A percentile compares a stretch with the other conserved stretches of the same genome.
These are phyloP conservation scores for Candida oleophila DNA, from an alignment of 805 yeast genomes.

Conservation along the genomic window DNA sequence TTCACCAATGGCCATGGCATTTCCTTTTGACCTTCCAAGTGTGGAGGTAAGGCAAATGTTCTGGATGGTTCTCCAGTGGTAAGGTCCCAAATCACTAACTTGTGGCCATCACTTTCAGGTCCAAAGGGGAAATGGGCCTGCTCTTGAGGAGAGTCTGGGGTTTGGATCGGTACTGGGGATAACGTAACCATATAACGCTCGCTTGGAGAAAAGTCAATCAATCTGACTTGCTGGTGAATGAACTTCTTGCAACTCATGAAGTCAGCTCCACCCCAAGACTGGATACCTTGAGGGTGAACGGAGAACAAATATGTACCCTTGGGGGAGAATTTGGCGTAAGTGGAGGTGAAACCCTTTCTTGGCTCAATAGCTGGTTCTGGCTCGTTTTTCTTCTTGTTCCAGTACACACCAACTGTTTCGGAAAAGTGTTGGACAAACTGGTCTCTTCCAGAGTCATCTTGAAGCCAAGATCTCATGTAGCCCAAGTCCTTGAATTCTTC, in stretches of 20 bases:
- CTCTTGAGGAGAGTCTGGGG: constrained; percentile 62
- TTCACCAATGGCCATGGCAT: constrained; percentile 95
- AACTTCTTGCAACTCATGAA: constrained; percentile 75
- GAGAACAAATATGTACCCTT: constrained; percentile 87
- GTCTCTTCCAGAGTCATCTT: constrained; percentile 86
- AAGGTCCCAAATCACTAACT: constrained; percentile 90
- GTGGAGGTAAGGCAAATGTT: constrained; percentile 86
- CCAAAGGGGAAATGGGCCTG: constrained; percentile 77
- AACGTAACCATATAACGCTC: constrained; percentile 89
- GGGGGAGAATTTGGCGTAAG: constrained; percentile 88
- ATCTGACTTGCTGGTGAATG: constrained; percentile 84
- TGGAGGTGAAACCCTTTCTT: constrained; percentile 82
- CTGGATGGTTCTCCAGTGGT: constrained; percentile 78
- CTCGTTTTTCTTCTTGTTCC: constrained; percentile 73
- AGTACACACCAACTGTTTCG: constrained; percentile 79
- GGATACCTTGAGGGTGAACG: constrained; percentile 91
- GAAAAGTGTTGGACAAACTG: constrained; percentile 80
- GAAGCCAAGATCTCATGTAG: constrained; percentile 86
- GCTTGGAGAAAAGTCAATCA: constrained; percentile 88
- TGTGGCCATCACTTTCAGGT: constrained; percentile 87
- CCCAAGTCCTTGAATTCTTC: constrained; percentile 76
- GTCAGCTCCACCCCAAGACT: constrained; percentile 90
- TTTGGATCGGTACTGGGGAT: constrained; percentile 77
- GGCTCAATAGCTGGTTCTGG: constrained; percentile 80
- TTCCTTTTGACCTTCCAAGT: constrained; percentile 62